Conservation (phyloP, 768 basidiomycete genomes). For the Terana coerulea region DNA sequence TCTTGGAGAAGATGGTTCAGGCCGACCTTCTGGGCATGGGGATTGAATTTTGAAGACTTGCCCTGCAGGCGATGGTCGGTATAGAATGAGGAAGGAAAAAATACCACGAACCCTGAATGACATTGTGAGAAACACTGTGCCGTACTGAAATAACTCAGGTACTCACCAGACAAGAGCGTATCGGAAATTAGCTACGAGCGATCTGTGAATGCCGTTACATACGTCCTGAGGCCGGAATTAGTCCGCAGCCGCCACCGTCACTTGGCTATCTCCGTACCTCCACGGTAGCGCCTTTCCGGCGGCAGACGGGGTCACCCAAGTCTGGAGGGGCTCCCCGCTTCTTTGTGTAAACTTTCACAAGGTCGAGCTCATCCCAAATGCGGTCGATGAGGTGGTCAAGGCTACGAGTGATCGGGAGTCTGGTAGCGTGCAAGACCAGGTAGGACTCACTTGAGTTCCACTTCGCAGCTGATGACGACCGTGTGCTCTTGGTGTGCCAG, state of each 20-base stretch:
- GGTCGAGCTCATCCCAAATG: slow-evolving; percentile 75
- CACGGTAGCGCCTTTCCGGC: slow-evolving; percentile 89
- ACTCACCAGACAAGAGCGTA: slow-evolving; percentile 91
- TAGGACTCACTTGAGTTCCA: slow-evolving; percentile 74
- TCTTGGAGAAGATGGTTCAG: slow-evolving; percentile 79
- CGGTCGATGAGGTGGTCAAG: slow-evolving; percentile 70
- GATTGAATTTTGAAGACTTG: slow-evolving; percentile 90
- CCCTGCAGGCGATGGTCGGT: slow-evolving; percentile 39
- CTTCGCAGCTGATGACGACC: slow-evolving; percentile 95
- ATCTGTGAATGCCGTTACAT: slow-evolving; percentile 90
- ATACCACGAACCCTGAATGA: no score
- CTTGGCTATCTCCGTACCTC: slow-evolving; percentile 48
- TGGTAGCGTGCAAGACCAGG: not conserved
- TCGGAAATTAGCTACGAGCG: slow-evolving; percentile 86
- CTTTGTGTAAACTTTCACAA: slow-evolving; percentile 95
- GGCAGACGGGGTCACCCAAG: slow-evolving; percentile 83
- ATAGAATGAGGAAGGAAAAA: not conserved
- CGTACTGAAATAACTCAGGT: not conserved
- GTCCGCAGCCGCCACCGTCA: not conserved
- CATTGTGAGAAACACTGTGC: no score
- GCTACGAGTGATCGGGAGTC: slow-evolving; percentile 32
- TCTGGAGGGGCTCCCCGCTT: slow-evolving; percentile 95
- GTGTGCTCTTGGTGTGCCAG: slow-evolving; percentile 78
- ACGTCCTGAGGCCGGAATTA: slow-evolving; percentile 53
- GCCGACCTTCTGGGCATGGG: slow-evolving; percentile 93